Percentiles rank a stretch among this genome's conserved stretches.
Conservation (phyloP, 192 early-diverging fungal genomes). For the Podila minutissima region DNA sequence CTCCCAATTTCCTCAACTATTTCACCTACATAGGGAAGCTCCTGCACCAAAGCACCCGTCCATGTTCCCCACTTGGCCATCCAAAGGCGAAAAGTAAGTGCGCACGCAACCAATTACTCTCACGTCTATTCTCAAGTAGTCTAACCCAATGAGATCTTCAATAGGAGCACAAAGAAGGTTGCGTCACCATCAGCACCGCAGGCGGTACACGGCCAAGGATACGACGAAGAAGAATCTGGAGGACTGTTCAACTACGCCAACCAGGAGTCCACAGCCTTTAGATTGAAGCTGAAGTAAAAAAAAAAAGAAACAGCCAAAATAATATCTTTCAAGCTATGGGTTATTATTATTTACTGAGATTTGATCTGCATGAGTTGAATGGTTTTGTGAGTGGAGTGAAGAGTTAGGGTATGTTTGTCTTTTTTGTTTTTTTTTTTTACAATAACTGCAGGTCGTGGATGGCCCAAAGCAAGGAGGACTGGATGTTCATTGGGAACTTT, state of each 20-base stretch:
- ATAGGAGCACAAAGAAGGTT: slow-evolving; percentile 23
- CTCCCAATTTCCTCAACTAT: neutral
- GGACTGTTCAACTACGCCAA: slow-evolving; percentile 61
- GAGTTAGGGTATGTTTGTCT: slow-evolving; percentile 6
- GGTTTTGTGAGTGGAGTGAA: neutral
- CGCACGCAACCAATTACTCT: too few relatives aligned
- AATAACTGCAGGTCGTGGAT: slow-evolving; percentile 45
- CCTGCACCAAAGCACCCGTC: slow-evolving; percentile 92
- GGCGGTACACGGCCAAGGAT: slow-evolving; percentile 60
- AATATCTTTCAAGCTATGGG: too few relatives aligned
- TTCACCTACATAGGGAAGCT: slow-evolving; percentile 61
- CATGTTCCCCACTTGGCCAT: slow-evolving; percentile 95
- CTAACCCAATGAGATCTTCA: neutral
- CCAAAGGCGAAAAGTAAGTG: slow-evolving; percentile 71
- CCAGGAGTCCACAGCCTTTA: slow-evolving; percentile 66
- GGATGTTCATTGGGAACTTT: slow-evolving; percentile 51
- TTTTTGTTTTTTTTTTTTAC: slow-evolving; percentile 7
- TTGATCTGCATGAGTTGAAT: too few relatives aligned
- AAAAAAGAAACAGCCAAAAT: neutral
- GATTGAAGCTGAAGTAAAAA: slow-evolving; percentile 53
- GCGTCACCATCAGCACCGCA: slow-evolving; percentile 69
- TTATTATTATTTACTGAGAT: too few relatives aligned
- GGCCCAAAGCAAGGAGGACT: slow-evolving; percentile 48
- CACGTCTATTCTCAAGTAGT: neutral
- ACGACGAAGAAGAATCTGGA: slow-evolving; percentile 57